phyloP scores from a whole-genome alignment of 1,284 basidiomycete genomes.

The Schizopora paradoxa region DNA sequence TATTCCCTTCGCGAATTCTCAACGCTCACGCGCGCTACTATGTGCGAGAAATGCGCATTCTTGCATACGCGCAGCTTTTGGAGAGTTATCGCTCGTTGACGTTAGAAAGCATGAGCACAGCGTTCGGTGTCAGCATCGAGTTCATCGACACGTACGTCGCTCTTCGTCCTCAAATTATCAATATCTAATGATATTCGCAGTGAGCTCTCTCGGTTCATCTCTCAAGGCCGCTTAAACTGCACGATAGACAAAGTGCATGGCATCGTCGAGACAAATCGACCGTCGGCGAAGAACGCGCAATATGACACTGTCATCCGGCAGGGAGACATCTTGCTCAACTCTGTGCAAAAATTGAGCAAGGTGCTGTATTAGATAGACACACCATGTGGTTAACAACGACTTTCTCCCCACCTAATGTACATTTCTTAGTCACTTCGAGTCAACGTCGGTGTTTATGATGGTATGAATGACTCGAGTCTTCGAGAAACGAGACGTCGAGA shows the following conservation, averaged over 20 bases:
- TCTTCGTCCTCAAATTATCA: not conserved
- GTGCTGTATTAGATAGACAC: conserved; percentile 72
- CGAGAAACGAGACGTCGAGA: too few relatives aligned
- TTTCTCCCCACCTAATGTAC: too few relatives aligned
- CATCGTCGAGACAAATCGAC: conserved; percentile 91
- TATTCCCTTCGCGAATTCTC: conserved; percentile 83
- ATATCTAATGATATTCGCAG: conserved; percentile 33
- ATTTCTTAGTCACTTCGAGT: too few relatives aligned
- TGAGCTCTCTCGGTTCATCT: conserved; percentile 91
- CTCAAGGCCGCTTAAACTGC: conserved; percentile 82
- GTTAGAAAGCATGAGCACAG: conserved; percentile 78
- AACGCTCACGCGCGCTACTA: conserved; percentile 88
- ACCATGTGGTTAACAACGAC: too few relatives aligned
- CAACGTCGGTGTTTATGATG: too few relatives aligned
- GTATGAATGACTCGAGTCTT: too few relatives aligned
- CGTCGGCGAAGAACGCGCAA: conserved; percentile 80
- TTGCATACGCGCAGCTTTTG: conserved; percentile 88
- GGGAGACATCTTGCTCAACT: conserved; percentile 84
- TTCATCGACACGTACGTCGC: conserved; percentile 79
- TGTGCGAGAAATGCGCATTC: conserved; percentile 94
- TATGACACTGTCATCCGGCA: conserved; percentile 89
- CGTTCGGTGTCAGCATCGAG: conserved; percentile 86
- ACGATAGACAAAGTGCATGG: conserved; percentile 94
- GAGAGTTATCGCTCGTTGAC: conserved; percentile 91
- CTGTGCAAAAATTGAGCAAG: conserved; percentile 70